Evolutionary conservation across 306 rosid genomes (phyloP).

Genomic region (Prunus fruticosa): DNA sequence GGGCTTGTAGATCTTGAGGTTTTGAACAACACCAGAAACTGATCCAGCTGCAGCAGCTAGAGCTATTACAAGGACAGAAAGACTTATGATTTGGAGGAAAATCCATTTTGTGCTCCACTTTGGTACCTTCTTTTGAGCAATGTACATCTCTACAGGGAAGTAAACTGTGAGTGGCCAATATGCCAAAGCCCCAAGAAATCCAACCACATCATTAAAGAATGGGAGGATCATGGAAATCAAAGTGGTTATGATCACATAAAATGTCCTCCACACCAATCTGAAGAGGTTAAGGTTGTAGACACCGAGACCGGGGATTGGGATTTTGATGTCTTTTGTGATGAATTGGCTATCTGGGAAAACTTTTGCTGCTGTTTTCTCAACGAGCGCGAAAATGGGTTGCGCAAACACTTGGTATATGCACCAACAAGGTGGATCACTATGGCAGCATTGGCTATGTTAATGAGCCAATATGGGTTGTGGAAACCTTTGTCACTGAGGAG

Average conservation of each 20-base stretch:
- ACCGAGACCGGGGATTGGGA: conserved; percentile 31
- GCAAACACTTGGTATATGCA: conserved; percentile 66
- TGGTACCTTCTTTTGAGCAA: conserved; percentile 50
- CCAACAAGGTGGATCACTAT: conserved; percentile 72
- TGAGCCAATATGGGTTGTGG: conserved; percentile 59
- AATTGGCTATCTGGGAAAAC: conserved; percentile 39
- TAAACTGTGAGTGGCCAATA: conserved; percentile 68
- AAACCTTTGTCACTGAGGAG: conserved; percentile 60
- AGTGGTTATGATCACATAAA: conserved; percentile 41
- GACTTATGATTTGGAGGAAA: conserved; percentile 50
- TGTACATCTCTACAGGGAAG: conserved; percentile 72
- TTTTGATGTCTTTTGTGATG: conserved; percentile 37
- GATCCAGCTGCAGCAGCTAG: conserved; percentile 66
- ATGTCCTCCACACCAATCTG: conserved; percentile 55
- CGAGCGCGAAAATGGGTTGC: conserved; percentile 59
- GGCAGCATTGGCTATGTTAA: conserved; percentile 73
- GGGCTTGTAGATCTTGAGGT: conserved; percentile 47
- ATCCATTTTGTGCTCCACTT: conserved; percentile 68
- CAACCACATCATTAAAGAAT: conserved; percentile 65
- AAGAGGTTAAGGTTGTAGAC: conserved; percentile 53
- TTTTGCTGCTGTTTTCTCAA: conserved; percentile 33
- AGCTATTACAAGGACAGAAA: conserved; percentile 42
- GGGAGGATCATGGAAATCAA: conserved; percentile 65
- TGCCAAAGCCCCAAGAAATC: conserved; percentile 68
- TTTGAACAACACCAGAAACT: conserved; percentile 44